Percentiles rank a stretch among this genome's conserved stretches.
These are phyloP conservation scores for Melanomma pulvis-pyrius DNA, from an alignment of 495 filamentous ascomycete species.

Conservation along the genomic window DNA sequence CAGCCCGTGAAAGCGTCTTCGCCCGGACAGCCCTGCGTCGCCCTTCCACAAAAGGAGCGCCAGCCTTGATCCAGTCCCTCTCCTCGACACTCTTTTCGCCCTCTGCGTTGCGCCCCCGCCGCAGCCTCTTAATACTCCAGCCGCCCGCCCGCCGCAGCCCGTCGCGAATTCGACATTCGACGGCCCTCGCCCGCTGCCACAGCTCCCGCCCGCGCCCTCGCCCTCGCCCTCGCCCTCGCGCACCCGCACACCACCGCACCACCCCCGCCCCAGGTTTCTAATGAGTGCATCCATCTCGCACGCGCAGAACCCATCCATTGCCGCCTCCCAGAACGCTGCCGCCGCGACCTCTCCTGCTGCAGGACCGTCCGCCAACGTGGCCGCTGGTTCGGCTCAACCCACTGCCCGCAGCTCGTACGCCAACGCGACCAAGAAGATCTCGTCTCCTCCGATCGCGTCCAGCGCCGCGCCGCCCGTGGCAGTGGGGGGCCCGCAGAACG, in stretches of 20 bases:
- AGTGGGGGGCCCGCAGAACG: constrained; percentile 65
- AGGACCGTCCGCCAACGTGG: constrained; percentile 63
- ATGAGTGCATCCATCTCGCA: constrained; percentile 49
- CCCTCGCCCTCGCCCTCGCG: constrained; percentile 7
- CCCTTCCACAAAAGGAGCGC: constrained; percentile 23
- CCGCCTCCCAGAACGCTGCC: constrained; percentile 59
- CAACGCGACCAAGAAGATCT: constrained; percentile 76
- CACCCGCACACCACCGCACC: constrained; percentile 7
- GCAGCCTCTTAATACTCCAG: constrained; percentile 23
- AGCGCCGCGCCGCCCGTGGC: constrained; percentile 67
- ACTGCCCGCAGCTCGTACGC: constrained; percentile 62
- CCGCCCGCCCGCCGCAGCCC: constrained; percentile 5
- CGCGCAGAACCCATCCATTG: constrained; percentile 53
- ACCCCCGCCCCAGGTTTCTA: constrained; percentile 35
- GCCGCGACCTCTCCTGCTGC: constrained; percentile 61
- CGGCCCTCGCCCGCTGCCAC: constrained; percentile 15
- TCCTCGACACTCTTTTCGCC: constrained; percentile 20
- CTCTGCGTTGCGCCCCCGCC: constrained; percentile 12
- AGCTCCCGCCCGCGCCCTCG: neutral
- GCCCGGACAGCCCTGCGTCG: constrained; percentile 24
- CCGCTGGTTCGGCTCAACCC: constrained; percentile 64
- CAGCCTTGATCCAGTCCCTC: neutral
- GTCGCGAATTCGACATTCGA: constrained; percentile 55
- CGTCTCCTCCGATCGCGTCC: constrained; percentile 68
- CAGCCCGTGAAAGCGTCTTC: constrained; percentile 23